A percentile compares a stretch with the other conserved stretches of the same genome.
These are phyloP conservation scores for Exophiala sp. DNA, from an alignment of 2,329 filamentous ascomycete genomes.

Conservation along the genomic window DNA sequence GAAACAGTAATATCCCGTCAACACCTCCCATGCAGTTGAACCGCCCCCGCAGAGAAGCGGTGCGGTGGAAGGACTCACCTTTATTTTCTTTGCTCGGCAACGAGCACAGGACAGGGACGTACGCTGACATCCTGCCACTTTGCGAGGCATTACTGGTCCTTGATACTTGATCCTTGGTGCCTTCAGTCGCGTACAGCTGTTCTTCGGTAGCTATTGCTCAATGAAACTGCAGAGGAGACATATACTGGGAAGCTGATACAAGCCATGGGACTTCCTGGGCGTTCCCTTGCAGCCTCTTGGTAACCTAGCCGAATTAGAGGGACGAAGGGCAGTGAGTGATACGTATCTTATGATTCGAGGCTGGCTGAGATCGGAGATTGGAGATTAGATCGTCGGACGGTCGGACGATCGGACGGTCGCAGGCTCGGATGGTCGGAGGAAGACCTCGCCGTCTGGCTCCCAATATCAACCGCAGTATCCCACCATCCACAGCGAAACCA, in stretches of 20 bases:
- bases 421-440: conserved; percentile 7
- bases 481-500: no score
- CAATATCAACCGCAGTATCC: conserved; percentile 21
- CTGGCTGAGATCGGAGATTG: not conserved
- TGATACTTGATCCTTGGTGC: no score
- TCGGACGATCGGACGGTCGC: conserved; percentile 1
- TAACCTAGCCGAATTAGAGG: no score
- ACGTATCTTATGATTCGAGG: no score
- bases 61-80: not conserved
- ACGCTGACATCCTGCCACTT: conserved; percentile 2
- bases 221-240: no score
- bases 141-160: not conserved
- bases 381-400: not conserved
- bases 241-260: no score
- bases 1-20: not conserved
- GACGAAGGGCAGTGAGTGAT: no score
- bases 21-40: not conserved
- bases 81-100: conserved; percentile 4
- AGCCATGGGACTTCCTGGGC: no score
- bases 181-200: no score
- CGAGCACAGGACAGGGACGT: not conserved
- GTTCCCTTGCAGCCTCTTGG: no score
- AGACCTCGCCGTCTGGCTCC: not conserved
- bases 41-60: not conserved
- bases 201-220: no score